Base-by-base conservation (phyloP, 371 early-diverging fungal genomes). In the Mucor circinelloides region DNA sequence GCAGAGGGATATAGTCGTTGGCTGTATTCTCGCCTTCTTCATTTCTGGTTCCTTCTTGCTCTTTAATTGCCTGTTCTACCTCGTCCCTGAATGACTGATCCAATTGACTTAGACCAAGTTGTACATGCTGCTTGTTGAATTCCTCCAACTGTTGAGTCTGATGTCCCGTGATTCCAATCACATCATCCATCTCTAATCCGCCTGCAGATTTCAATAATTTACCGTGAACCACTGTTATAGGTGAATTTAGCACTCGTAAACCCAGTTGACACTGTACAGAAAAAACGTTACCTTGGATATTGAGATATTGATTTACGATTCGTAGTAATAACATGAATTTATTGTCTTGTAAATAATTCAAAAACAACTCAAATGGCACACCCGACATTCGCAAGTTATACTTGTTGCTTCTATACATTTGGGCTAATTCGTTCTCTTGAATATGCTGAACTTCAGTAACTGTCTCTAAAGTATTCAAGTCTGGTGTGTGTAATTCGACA, bases 321-420 rank as follows among this genome's bases (percentile, higher is more conserved):
- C 95, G 87, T 60, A 98, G 85, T 63, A 99, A 75, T 50, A 95
- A 82, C 72, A 92, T 90, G 66, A 93, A 89, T 67, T 93, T 88
- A 79, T 95, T 95, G 65, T 96, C 95, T 79, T 98, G 95, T 60
- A 99, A 78, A 77, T 94, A 99, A 64, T 92, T 87, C 60, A 99
- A 80, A 64, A 99, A 85, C 19, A 99, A 88, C 77, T 95, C 94
- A 70, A 94, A 94, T 0, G 97, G 93, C 48, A 94, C 95, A 54
- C 90, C 83, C 34, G 93, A 89, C 94, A 99, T 92, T 12, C 88
- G 83, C 25, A 99, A 70, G 40, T 85, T 86, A 79, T 98, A 99
- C 73, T 96, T 94, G 80, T 94, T 93, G 55, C 80, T 78, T 61
- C 93, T 85, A 80, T 91, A 98, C 55, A 87, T 86, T 63, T 87